Conservation (phyloP, 768 basidiomycete genomes). For the Boletus sp. region DNA sequence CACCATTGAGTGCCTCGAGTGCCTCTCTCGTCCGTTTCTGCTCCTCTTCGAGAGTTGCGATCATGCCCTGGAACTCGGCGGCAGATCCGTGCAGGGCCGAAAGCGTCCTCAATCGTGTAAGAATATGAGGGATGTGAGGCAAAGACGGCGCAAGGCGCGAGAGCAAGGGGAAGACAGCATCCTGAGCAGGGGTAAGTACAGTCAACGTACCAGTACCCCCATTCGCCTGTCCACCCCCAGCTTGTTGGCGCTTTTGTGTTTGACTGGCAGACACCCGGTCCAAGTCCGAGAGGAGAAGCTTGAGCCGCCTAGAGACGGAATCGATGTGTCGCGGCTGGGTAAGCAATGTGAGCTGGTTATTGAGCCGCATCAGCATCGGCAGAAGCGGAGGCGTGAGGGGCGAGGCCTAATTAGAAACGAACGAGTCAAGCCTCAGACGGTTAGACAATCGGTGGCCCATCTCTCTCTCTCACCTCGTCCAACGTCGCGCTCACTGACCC, state of each 20-base stretch:
- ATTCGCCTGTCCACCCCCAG: constrained; percentile 6
- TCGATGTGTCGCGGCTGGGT: constrained; percentile 97
- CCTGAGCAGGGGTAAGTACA: constrained; percentile 38
- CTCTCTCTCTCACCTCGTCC: constrained; percentile 60
- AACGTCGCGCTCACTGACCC: constrained; percentile 76
- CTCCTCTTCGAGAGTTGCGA: constrained; percentile 67
- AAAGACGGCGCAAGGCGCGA: constrained; percentile 68
- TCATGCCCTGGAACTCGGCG: constrained; percentile 65
- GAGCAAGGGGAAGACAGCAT: constrained; percentile 66
- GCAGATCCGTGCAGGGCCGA: constrained; percentile 80
- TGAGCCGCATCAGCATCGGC: constrained; percentile 75
- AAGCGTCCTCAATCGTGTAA: constrained; percentile 83
- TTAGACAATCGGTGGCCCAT: background rate
- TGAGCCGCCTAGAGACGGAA: constrained; percentile 89
- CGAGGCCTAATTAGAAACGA: constrained; percentile 46
- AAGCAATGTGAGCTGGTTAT: constrained; percentile 80
- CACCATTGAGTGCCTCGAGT: constrained; percentile 62
- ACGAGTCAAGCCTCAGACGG: background rate
- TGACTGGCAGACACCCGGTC: constrained; percentile 65
- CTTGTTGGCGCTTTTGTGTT: constrained; percentile 22
- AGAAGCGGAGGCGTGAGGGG: constrained; percentile 79
- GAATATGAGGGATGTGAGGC: constrained; percentile 84
- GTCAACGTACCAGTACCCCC: constrained; percentile 12
- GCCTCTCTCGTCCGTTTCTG: constrained; percentile 61
- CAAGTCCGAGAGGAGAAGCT: constrained; percentile 87